phyloP scores from a whole-genome alignment of 441 rosid genomes.

The Oxalis stricta region DNA sequence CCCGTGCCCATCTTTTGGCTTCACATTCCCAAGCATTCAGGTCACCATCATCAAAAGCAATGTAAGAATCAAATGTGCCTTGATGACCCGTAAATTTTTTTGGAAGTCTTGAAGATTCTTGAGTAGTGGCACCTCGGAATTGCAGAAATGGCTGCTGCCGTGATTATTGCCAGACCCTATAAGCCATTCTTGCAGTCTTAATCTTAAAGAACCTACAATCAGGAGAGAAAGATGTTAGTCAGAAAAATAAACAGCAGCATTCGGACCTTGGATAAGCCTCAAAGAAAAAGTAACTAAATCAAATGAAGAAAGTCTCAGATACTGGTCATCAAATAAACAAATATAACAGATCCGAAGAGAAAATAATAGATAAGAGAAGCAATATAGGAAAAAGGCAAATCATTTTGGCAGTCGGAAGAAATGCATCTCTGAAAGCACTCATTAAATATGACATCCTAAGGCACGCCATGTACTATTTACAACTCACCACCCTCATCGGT shows the following conservation, averaged over 20 bases:
- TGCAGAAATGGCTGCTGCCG: constrained; percentile 11
- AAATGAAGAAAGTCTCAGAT: too few relatives aligned
- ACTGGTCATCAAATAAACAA: not conserved
- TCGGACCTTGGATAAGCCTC: too few relatives aligned
- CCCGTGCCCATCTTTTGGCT: constrained; percentile 79
- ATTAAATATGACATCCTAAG: too few relatives aligned
- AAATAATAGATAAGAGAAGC: constrained; percentile 5
- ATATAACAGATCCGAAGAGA: not conserved
- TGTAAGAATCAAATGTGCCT: constrained; percentile 14
- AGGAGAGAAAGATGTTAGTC: not conserved
- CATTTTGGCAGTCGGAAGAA: too few relatives aligned
- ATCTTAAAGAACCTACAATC: constrained; percentile 44
- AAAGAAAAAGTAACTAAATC: too few relatives aligned
- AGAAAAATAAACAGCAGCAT: not conserved
- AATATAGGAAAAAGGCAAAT: constrained; percentile 10
- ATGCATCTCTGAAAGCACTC: too few relatives aligned
- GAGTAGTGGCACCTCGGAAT: constrained; percentile 25
- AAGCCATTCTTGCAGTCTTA: constrained; percentile 56
- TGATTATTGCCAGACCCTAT: constrained; percentile 23
- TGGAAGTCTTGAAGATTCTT: constrained; percentile 46
- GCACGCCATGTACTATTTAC: too few relatives aligned
- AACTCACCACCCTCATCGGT: constrained; percentile 76
- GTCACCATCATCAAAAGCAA: constrained; percentile 74
- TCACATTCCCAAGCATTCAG: constrained; percentile 81
- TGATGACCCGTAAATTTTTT: constrained; percentile 27